Conservation (phyloP, 1,284 basidiomycete species). For the Earliella scabrosa region DNA sequence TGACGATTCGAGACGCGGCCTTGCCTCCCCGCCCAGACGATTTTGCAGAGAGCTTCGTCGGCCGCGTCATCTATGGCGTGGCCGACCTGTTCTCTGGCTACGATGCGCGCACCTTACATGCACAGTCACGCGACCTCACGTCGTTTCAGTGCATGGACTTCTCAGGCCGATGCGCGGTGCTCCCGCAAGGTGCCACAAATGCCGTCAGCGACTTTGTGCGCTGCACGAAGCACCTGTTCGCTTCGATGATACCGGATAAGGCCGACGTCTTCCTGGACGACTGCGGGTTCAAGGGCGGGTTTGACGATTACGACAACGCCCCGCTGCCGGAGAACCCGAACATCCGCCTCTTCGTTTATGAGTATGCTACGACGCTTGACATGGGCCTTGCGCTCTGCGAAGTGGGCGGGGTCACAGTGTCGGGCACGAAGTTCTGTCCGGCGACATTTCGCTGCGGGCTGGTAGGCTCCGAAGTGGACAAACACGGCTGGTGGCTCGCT, state of each 20-base stretch:
- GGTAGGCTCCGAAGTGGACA: constrained; percentile 33
- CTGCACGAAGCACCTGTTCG: constrained; percentile 28
- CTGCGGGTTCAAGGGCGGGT: constrained; percentile 31
- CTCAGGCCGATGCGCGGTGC: constrained; percentile 17
- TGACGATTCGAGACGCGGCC: constrained; percentile 34
- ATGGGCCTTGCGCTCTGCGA: constrained; percentile 30
- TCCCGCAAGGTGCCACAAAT: constrained; percentile 37
- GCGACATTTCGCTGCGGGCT: constrained; percentile 27
- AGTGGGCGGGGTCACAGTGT: constrained; percentile 34
- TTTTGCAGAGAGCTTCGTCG: constrained; percentile 37
- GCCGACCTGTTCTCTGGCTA: constrained; percentile 15
- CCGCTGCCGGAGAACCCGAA: constrained; percentile 24
- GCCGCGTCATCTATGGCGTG: constrained; percentile 2
- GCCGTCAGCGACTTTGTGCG: constrained; percentile 33
- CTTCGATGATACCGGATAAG: constrained; percentile 16
- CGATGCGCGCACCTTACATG: constrained; percentile 4
- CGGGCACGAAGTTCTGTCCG: constrained; percentile 32
- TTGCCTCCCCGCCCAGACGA: constrained; percentile 35
- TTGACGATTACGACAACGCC: constrained; percentile 26
- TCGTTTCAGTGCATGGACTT: constrained; percentile 31
- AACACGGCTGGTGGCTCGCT: constrained; percentile 36
- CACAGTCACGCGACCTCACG: constrained; percentile 30
- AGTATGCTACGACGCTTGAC: constrained; percentile 30
- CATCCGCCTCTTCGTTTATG: constrained; percentile 36
- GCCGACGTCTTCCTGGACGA: constrained; percentile 37